These are phyloP conservation scores for Platanthera zijinensis DNA, from an alignment of 106 monocot genomes.

Conservation along the genomic window DNA sequence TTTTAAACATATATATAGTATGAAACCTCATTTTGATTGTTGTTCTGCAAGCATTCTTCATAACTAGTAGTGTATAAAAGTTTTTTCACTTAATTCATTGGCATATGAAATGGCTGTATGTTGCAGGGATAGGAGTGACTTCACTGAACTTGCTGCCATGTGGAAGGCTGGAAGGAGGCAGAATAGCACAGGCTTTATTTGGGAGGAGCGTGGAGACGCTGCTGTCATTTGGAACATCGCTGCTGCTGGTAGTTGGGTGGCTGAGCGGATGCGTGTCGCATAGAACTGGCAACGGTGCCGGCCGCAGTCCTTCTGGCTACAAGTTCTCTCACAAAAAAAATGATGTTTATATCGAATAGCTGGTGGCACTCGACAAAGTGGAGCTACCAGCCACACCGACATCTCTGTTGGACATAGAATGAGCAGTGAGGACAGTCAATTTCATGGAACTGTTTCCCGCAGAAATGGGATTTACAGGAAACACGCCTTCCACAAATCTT, in stretches of 20 bases:
- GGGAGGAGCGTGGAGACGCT: constrained; percentile 44
- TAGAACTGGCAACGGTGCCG: constrained; percentile 75
- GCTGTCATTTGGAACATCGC: constrained; percentile 55
- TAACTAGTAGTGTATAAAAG: too few species aligned
- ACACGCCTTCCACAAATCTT: constrained; percentile 56
- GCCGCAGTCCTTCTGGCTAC: constrained; percentile 88
- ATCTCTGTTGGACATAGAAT: constrained; percentile 63
- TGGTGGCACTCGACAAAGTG: constrained; percentile 62
- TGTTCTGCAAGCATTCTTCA: too few species aligned
- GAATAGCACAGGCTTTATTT: constrained; percentile 74
- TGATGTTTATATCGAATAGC: constrained; percentile 20
- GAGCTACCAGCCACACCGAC: constrained; percentile 65
- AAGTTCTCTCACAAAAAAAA: constrained; percentile 68
- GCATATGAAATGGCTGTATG: neutral
- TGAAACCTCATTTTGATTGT: too few species aligned
- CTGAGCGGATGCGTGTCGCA: constrained; percentile 62
- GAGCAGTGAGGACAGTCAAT: constrained; percentile 59
- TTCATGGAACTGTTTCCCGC: constrained; percentile 64
- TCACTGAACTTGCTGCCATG: constrained; percentile 74
- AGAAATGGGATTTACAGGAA: constrained; percentile 48
- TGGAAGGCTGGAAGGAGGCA: constrained; percentile 74
- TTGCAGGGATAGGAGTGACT: constrained; percentile 72
- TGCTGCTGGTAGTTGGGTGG: constrained; percentile 62
- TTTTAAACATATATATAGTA: too few species aligned
- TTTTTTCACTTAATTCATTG: too few species aligned